Base-by-base conservation (phyloP, 148 eudicot species). In the Amaranthus cruentus region DNA sequence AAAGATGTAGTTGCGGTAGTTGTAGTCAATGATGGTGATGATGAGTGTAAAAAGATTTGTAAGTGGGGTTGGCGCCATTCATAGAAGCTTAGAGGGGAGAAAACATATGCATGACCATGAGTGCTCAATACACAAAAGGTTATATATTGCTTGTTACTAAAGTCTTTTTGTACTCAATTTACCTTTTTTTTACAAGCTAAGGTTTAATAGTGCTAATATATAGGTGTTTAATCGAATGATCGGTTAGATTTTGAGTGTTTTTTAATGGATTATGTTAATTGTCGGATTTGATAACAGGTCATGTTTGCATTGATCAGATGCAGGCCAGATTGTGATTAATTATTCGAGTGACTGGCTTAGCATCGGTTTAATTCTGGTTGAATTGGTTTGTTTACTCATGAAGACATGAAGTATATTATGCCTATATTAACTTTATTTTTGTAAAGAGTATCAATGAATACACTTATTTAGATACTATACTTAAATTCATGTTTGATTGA, bases 41-140 rank as follows among this genome's bases (percentile, higher is more conserved):
- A 72, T 72, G 75, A 63, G 50, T 62, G 60, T 73, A n/a, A 64
- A 62, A 54, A 73, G 61, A 42, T 52, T 8, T 21, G 47, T 7
- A 12, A 53, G 68, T 74, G 70, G 77, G 77, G 51, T 65, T 53
- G 70, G 53, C 62, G 54, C 70, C 76, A 74, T 74, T 74, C 46
- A 74, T 44, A 55, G 69, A 63, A 55, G 13, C 68, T 74, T 74
- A 57, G 5, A 63, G 15, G 10, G n/a, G 70, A 21, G 51, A 55
- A 52, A 12, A 21, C 12, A 38, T 11, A 56, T 42, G 7, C 50
- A 63, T 68, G 43, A 48, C 21, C 10, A 43, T 57, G 74, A 57
- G 13, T 57, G 64, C 9, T 9, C 21, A 60, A 48, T 48, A 6
- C 3, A 11, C 38, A 28, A 28, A 4, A 14, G 8, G 47, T 1